Evolutionary conservation across 345 rosid species (phyloP), one percentile per base, ranked within the genome.

Genomic region (Anacardium occidentale): DNA sequence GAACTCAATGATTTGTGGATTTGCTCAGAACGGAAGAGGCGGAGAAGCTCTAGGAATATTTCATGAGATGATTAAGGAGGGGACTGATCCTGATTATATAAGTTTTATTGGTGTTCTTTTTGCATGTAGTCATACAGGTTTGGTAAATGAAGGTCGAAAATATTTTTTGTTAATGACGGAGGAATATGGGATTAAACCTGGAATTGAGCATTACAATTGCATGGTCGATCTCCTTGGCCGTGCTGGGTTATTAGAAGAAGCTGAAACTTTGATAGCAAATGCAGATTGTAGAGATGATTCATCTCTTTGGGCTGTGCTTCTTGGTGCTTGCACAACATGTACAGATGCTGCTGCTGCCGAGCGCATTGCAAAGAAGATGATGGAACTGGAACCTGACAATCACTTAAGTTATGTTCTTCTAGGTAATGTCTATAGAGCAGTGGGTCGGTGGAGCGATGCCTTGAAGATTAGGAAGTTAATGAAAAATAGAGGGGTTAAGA

Each of bases 151-250:
- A 75, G 99, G 97, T 61, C 78, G 83, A 48, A 75, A 83, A 25
- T 85, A 80, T 77, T 92, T 92, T 69, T 20, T 60, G 22, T 76
- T 56, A 45, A 92, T 95, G 99, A 68, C 75, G 11, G 51, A 72
- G 64, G 80, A 62, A 60, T 83, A 84, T 58, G 76, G 83, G 72
- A 85, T 95, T 66, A 86, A 80, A 80, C 90, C 98, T 50, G 91
- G 88, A 68, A 77, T 82, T 8, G 94, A 90, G 89, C 98, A 92
- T 74, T 91, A 87, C 75, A 92, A 84, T 73, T 92, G 98, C 85
- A 86, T 95, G 89, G 87, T 92, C 79, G 92, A 92, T 82, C 96
- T 95, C 75, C 85, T 95, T 44, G 92, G 98, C 45, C 97, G 94
- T 32, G 92, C 93, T 70, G 97, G 92, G 26, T 85, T 89, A 73